Evolutionary conservation across 2,329 filamentous ascomycete genomes (phyloP).

Genomic region (Aureobasidium leucospermi): DNA sequence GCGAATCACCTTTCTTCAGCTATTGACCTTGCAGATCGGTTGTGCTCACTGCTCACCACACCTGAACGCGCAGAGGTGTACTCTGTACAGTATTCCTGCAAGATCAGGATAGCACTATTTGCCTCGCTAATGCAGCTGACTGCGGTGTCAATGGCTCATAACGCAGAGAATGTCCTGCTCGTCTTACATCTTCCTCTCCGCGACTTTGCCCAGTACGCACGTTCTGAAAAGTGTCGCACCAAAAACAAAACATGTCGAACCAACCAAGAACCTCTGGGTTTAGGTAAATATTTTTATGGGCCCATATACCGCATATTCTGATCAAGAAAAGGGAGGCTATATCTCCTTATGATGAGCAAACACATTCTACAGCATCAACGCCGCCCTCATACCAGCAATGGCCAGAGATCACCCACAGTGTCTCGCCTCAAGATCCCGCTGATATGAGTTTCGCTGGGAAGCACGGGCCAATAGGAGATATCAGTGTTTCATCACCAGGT

Average conservation of each 20-base stretch:
- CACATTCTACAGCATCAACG: not conserved
- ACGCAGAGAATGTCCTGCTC: not conserved
- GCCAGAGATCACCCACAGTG: conserved; percentile 14
- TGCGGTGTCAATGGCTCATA: not conserved
- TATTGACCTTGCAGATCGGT: not conserved
- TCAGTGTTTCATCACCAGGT: conserved; percentile 20
- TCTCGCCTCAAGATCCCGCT: not conserved
- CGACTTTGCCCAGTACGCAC: not conserved
- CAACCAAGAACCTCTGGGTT: conserved; percentile 12
- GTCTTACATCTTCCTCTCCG: not conserved
- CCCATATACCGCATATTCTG: not conserved
- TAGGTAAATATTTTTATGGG: not conserved
- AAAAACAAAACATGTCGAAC: not conserved
- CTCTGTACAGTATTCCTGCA: not conserved
- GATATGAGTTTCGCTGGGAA: conserved; percentile 17
- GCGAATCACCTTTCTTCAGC: not conserved
- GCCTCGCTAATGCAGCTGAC: not conserved
- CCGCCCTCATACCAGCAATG: conserved; percentile 23
- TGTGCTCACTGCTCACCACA: not conserved
- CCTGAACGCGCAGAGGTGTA: not conserved
- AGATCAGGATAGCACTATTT: not conserved
- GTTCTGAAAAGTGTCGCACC: not conserved
- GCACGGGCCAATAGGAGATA: conserved; percentile 16
- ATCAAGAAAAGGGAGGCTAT: not conserved
- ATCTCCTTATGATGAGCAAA: not conserved